Conservation (phyloP, 1,284 basidiomycete genomes). For the Pterulicium gracile region DNA sequence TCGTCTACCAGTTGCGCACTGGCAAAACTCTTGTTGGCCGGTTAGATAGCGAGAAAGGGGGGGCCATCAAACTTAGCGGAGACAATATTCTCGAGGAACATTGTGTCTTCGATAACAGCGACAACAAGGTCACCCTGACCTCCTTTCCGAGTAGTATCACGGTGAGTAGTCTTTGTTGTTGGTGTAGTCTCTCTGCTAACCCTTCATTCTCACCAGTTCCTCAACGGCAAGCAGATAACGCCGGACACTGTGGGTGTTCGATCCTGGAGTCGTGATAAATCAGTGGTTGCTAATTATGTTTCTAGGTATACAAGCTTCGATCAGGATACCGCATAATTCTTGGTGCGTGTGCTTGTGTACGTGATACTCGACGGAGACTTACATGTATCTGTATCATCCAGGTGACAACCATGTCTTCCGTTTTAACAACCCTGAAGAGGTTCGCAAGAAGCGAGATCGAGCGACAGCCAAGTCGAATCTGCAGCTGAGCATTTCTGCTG, state of each 20-base stretch:
- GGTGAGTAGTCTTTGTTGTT: conserved; percentile 33
- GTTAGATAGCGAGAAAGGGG: conserved; percentile 66
- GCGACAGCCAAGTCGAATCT: conserved; percentile 60
- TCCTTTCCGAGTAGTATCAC: conserved; percentile 76
- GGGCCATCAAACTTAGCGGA: conserved; percentile 90
- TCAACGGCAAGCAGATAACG: conserved; percentile 85
- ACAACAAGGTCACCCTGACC: conserved; percentile 78
- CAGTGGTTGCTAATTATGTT: conserved; percentile 14
- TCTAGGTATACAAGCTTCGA: conserved; percentile 67
- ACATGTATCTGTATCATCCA: conserved; percentile 21
- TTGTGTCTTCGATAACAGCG: conserved; percentile 82
- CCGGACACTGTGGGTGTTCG: conserved; percentile 36
- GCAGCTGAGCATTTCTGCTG: conserved; percentile 50
- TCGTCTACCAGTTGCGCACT: conserved; percentile 90
- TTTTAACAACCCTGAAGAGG: conserved; percentile 94
- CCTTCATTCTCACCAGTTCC: conserved; percentile 47
- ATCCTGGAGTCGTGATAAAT: conserved; percentile 10
- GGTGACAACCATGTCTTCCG: conserved; percentile 97
- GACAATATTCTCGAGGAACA: conserved; percentile 88
- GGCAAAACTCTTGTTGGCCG: conserved; percentile 83
- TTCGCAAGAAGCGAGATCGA: conserved; percentile 80
- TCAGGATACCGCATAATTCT: conserved; percentile 96
- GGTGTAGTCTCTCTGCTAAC: conserved; percentile 9
- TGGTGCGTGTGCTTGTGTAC: conserved; percentile 33
- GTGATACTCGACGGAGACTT: conserved; percentile 1